Evolutionary conservation across 371 early-diverging fungal genomes (phyloP), one percentile per base, ranked within the genome.

Genomic region (Mortierella sp.): DNA sequence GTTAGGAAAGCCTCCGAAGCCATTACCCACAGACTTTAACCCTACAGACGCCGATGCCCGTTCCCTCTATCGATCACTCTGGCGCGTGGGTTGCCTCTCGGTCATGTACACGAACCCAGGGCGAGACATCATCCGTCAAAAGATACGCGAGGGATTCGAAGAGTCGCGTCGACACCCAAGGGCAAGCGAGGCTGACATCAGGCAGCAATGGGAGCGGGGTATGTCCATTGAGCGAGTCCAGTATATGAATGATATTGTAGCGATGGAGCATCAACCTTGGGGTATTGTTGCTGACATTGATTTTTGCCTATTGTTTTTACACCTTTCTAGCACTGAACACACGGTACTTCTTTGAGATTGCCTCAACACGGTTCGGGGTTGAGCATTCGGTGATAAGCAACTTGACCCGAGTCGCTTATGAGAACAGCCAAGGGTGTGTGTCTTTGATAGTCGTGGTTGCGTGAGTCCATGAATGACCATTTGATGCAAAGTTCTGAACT

Each of bases 31-130:
- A 13, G 53, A 66, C 39, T 84, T 84, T 53, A 26, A 9, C 2
- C 85, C 85, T 1, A 76, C 85, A 22, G 69, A 48, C 26, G 85
- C 77, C 8, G 70, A 84, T n/a, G 85, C 79, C n/a, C 79, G 85
- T 13, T 73, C 85, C 1, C 70, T 84, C 29, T 84, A 71, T 64
- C 85, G 85, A 14, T 64, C 64, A n/a, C 71, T 84, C 4, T 79
- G 79, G 85, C 85, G 85, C 9, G 65, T 68, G 43, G 85, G 79
- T 13, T 68, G 73, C 26, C 63, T 84, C 16, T 79, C 85, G 6
- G 68, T 84, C 39, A 84, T 84, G 85, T 76, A 79, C 43, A 64
- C 79, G 24, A 73, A 64, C 26, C 85, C 79, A 16, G 79, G 71
- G 7, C 76, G 63, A 8, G 22, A 52, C 4, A 64, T 79, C 37